Conservation (phyloP, 2,329 filamentous ascomycete species). For the Cladosporium sp. region DNA sequence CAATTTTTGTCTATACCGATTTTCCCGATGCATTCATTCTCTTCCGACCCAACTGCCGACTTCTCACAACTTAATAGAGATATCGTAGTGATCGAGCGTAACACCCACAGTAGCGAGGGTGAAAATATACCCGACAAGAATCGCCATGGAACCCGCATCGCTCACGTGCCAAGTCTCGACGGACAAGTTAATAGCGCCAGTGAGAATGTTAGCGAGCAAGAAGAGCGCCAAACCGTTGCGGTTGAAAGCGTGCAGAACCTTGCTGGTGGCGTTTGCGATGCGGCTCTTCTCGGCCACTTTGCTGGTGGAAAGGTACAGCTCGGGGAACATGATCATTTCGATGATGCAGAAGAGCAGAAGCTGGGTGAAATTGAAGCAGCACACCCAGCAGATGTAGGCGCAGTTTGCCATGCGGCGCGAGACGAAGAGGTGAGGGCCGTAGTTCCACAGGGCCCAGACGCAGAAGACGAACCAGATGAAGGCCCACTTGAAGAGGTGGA, state of each 20-base stretch:
- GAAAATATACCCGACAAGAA: constrained; percentile 69
- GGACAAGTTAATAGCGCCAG: constrained; percentile 82
- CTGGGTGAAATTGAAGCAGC: constrained; percentile 85
- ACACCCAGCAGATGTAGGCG: constrained; percentile 88
- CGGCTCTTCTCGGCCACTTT: constrained; percentile 57
- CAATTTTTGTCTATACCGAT: not conserved
- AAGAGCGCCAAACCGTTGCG: constrained; percentile 83
- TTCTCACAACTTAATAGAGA: constrained; percentile 70
- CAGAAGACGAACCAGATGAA: constrained; percentile 68
- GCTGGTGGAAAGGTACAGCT: constrained; percentile 55
- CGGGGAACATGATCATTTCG: constrained; percentile 74
- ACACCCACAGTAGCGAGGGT: constrained; percentile 64
- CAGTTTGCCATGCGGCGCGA: constrained; percentile 89
- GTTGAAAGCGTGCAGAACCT: constrained; percentile 78
- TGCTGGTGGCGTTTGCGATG: constrained; percentile 68
- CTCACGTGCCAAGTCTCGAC: constrained; percentile 73
- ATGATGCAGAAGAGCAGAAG: constrained; percentile 71
- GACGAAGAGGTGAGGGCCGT: constrained; percentile 69
- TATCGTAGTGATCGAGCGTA: constrained; percentile 57
- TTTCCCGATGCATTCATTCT: not conserved
- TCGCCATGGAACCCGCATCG: constrained; percentile 61
- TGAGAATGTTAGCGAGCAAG: constrained; percentile 80
- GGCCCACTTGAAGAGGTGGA: constrained; percentile 60
- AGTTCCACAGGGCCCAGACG: constrained; percentile 60
- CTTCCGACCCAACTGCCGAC: not conserved